Conservation (phyloP, 768 basidiomycete genomes). For the Filobasidium floriforme region DNA sequence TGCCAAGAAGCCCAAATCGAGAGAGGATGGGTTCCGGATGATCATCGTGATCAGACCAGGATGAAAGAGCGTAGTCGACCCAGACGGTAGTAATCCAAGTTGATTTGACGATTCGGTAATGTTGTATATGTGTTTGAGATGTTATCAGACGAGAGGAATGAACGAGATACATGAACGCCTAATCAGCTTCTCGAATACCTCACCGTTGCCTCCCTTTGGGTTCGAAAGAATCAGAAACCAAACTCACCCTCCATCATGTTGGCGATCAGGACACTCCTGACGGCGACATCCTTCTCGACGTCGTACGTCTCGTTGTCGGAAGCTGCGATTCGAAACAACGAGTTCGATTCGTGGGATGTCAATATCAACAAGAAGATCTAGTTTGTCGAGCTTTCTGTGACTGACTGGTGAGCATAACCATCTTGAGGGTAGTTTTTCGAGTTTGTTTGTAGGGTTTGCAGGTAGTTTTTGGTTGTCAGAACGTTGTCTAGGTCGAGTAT, state of each 20-base stretch:
- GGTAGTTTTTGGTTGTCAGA: not conserved
- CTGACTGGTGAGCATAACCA: constrained; percentile 19
- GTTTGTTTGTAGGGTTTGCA: not conserved
- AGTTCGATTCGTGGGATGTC: too few species aligned
- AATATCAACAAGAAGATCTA: too few species aligned
- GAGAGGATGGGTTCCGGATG: not conserved
- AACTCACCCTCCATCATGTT: constrained; percentile 94
- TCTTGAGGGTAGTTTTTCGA: constrained; percentile 6
- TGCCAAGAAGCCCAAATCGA: too few species aligned
- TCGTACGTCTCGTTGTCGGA: constrained; percentile 93
- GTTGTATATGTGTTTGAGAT: not conserved
- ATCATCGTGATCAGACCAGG: not conserved
- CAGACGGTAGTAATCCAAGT: not conserved
- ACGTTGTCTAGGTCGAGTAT: not conserved
- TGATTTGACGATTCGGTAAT: not conserved
- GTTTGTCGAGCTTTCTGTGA: not conserved
- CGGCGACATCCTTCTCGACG: constrained; percentile 87
- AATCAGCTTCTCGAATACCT: not conserved
- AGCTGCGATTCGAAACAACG: constrained; percentile 15
- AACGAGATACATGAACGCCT: not conserved
- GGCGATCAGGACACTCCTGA: constrained; percentile 93
- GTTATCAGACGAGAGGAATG: not conserved
- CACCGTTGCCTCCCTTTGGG: not conserved
- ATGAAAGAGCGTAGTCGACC: too few species aligned
- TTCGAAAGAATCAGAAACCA: not conserved